These are phyloP conservation scores for Eucalyptus regnans DNA, from an alignment of 345 rosid genomes.

Conservation along the genomic window DNA sequence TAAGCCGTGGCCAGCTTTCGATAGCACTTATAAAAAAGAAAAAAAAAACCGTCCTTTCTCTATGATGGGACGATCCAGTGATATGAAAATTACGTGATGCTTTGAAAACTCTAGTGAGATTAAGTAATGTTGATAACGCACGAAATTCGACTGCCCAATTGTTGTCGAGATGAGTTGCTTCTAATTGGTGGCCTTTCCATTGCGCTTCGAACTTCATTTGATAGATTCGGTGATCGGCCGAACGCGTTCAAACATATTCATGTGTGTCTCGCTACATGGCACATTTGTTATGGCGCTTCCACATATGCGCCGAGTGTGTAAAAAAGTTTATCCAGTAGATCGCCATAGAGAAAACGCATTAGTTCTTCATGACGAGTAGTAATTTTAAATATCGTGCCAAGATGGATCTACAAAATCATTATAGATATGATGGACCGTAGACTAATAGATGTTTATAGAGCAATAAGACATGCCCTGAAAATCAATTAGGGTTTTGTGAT, in stretches of 20 bases:
- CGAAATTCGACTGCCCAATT: not conserved
- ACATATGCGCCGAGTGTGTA: not conserved
- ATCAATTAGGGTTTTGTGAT: not conserved
- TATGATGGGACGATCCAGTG: not conserved
- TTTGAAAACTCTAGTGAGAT: not conserved
- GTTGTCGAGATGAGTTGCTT: not conserved
- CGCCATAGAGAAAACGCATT: not conserved
- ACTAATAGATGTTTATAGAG: not conserved
- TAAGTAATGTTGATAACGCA: not conserved
- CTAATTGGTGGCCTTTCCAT: not conserved
- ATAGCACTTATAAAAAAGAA: not conserved
- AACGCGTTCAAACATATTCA: not conserved
- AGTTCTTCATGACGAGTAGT: not conserved
- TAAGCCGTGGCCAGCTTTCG: not conserved
- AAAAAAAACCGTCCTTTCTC: not conserved
- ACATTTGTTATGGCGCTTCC: not conserved
- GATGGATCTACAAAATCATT: not conserved
- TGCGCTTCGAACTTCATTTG: not conserved
- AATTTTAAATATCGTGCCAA: not conserved
- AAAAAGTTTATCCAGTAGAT: not conserved
- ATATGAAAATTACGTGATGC: not conserved
- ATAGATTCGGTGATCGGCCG: not conserved
- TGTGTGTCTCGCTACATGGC: not conserved
- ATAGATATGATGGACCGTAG: not conserved
- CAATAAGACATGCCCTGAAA: not conserved